Evolutionary conservation across 2,329 filamentous ascomycete genomes (phyloP).

Genomic region (Penicillium sp.): DNA sequence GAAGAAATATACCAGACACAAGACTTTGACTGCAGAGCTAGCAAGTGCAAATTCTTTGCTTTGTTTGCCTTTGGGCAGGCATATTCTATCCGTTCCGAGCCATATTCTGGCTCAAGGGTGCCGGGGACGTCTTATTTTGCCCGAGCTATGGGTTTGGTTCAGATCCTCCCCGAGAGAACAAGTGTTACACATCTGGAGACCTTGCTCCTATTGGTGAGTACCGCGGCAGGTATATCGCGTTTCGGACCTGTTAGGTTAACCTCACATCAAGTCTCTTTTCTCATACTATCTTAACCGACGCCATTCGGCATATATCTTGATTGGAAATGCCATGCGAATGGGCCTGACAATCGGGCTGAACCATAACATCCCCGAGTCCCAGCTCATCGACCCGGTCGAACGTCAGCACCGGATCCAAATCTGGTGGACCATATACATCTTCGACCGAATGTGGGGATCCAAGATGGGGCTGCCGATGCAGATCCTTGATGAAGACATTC

Average conservation of each 20-base stretch:
- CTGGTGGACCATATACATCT: conserved; percentile 45
- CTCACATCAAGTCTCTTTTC: conserved; percentile 32
- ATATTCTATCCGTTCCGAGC: conserved; percentile 44
- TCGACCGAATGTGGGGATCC: conserved; percentile 51
- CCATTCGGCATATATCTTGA: conserved; percentile 37
- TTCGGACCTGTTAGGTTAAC: background rate
- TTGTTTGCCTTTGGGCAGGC: conserved; percentile 50
- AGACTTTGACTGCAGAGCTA: conserved; percentile 35
- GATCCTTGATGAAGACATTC: conserved; percentile 52
- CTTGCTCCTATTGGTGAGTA: conserved; percentile 40
- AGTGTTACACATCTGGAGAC: conserved; percentile 50
- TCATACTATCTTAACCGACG: conserved; percentile 42
- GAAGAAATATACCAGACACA: conserved; percentile 41
- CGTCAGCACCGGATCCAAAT: conserved; percentile 40
- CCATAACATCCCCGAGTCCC: conserved; percentile 41
- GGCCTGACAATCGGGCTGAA: conserved; percentile 49
- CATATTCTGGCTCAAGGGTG: conserved; percentile 37
- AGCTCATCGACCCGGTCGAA: conserved; percentile 42
- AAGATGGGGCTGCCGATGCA: conserved; percentile 53
- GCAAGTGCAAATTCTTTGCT: conserved; percentile 49
- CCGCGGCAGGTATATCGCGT: background rate
- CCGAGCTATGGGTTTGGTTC: conserved; percentile 42
- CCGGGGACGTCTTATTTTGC: conserved; percentile 50
- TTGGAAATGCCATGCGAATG: conserved; percentile 45
- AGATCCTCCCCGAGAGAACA: conserved; percentile 48